A percentile compares a stretch with the other conserved stretches of the same genome.
Conservation (phyloP, 2,329 filamentous ascomycete species). For the Aspergillus chevalieri region DNA sequence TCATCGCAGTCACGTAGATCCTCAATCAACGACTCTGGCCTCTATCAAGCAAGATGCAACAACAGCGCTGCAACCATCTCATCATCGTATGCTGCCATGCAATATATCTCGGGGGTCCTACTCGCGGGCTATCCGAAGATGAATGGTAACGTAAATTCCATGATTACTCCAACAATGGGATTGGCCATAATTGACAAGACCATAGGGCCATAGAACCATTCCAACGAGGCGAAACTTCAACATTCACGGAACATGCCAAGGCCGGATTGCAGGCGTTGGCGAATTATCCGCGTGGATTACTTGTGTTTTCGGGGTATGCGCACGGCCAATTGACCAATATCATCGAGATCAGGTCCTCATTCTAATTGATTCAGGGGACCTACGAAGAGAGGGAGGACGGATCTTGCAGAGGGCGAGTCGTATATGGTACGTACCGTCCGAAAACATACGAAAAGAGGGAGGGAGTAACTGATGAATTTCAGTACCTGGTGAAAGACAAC, state of each 20-base stretch:
- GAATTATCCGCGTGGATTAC: conserved; percentile 42
- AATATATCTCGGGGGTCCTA: conserved; percentile 61
- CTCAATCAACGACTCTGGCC: too few relatives aligned
- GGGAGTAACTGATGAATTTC: neutral
- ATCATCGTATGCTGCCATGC: conserved; percentile 81
- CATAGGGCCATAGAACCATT: conserved; percentile 66
- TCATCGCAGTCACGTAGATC: neutral
- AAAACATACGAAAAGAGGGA: too few relatives aligned
- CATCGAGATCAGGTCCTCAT: conserved; percentile 1
- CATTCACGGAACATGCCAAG: conserved; percentile 70
- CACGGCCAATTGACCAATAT: conserved; percentile 8
- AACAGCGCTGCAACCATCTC: conserved; percentile 44
- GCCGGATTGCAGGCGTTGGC: conserved; percentile 54
- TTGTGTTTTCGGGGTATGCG: conserved; percentile 67
- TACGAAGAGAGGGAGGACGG: conserved; percentile 52
- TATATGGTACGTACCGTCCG: conserved; percentile 45
- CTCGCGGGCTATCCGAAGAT: conserved; percentile 47
- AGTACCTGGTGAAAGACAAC: conserved; percentile 31
- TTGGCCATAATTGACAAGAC: neutral
- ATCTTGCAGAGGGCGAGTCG: conserved; percentile 55
- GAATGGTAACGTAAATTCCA: conserved; percentile 48
- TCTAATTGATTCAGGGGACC: conserved; percentile 46
- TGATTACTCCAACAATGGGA: neutral
- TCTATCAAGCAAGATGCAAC: neutral
- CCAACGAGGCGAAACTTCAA: conserved; percentile 69